Base-by-base conservation (phyloP, 2,329 filamentous ascomycete genomes). In the Didymosphaeria variabile region DNA sequence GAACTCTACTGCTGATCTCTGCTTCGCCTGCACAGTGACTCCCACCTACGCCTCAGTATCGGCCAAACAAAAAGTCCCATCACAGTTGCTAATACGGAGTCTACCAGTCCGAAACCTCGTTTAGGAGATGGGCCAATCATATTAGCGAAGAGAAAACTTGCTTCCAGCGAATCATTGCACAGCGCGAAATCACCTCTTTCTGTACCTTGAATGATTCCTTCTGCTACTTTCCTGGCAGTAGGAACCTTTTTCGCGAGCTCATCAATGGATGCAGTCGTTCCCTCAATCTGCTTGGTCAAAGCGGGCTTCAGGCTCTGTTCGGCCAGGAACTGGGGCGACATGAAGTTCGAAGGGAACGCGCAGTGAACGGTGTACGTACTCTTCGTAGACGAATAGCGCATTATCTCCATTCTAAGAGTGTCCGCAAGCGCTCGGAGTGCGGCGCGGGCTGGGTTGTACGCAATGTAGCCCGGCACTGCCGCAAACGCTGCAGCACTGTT, bases 241-340 rank as follows among this genome's bases (percentile, higher is more conserved):
- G 46, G 46, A 5, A 49, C 10, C 23, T 32, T 31, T 2, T 17
- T 32, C 49, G 54, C 6, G 67, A 73, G 64, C 40, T 65, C 57
- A 19, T 66, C 63, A 44, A 63, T 42, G 5, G 61, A 38, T 8
- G 38, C 57, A n/a, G 62, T 55, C 6, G 63, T 57, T 1, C 69
- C 70, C 52, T 73, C 63, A 12, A 73, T 71, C 5, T 64, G 65
- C 59, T 72, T 72, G 1, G 70, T 72, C 15, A 72, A 55, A n/a
- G 52, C 52, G 8, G 67, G 64, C 62, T 72, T 72, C 13, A 61
- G 67, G 23, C 68, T 62, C 54, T 72, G 71, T 57, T 73, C 70
- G 21, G 64, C 52, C 5, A 68, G 34, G 26, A 73, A 72, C 1
- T 59, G 62, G 4, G 61, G 61, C 1, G 68, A 64, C 29, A 72